Evolutionary conservation across 495 filamentous ascomycete species (phyloP).

Genomic region (Rhypophila decipiens): DNA sequence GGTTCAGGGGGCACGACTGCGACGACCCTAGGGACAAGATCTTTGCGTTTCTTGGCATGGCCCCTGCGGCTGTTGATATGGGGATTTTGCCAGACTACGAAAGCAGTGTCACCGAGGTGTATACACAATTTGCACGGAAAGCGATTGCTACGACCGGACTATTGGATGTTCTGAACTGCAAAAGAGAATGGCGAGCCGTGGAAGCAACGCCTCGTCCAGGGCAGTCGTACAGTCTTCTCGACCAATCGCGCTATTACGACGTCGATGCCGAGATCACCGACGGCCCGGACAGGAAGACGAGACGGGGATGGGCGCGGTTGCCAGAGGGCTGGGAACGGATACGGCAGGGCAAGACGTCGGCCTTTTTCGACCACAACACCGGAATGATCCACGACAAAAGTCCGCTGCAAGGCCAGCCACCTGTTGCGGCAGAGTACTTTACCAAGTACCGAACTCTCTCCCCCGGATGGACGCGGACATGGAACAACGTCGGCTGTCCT

Average conservation of each 20-base stretch:
- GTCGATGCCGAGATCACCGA: not conserved
- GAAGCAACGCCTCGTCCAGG: not conserved
- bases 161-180: slow-evolving; percentile 2
- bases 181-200: slow-evolving; percentile 2
- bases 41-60: not conserved
- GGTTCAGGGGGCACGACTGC: not conserved
- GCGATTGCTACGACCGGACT: not conserved
- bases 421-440: not conserved
- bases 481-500: slow-evolving; percentile 3
- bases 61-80: not conserved
- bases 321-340: slow-evolving; percentile 4
- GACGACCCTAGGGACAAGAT: not conserved
- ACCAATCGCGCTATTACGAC: slow-evolving; percentile 5
- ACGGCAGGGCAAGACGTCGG: not conserved
- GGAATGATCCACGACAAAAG: slow-evolving; percentile 1
- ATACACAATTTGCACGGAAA: not conserved
- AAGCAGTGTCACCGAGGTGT: not conserved
- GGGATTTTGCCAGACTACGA: slow-evolving; percentile 4
- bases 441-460: not conserved
- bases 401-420: not conserved
- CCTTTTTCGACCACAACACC: slow-evolving; percentile 2
- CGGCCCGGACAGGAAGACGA: not conserved
- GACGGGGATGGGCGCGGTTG: not conserved
- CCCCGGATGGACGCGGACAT: not conserved
- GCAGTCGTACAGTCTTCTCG: not conserved